Base-by-base conservation (phyloP, 495 filamentous ascomycete species). In the Daldinia childiae region DNA sequence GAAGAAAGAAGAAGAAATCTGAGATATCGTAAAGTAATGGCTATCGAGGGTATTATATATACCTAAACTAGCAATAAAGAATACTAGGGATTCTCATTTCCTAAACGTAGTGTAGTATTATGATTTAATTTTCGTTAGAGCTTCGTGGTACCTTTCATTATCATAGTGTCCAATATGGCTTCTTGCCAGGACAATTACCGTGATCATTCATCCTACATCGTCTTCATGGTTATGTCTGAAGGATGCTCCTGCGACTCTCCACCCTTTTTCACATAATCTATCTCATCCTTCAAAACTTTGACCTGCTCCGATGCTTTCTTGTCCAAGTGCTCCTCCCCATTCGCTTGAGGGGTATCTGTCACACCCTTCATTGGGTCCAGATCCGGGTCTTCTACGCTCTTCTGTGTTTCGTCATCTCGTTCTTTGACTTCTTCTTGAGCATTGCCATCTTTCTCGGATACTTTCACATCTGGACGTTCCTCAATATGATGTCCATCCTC, bases 341-440 rank as follows among this genome's bases (percentile, higher is more conserved):
- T 43, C 24, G 24, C 41, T 8, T 6, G 32, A 24, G 45, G 14
- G 24, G 21, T 58, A 2, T 17, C 32, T 14, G 51, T 36, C n/a
- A 66, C 30, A 4, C 62, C 62, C 26, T 56, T 3, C 51, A 57
- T 66, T 4, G 27, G 15, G 5, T 51, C 58, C 4, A 19, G 8
- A 12, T 51, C 24, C 15, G n/a, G 29, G 2, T 24, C 34, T 8
- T 9, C 45, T 29, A 5, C 8, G 8, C 54, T 26, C 5, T 58
- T 32, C 5, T 50, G 39, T 15, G 26, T 14, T 12, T n/a, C 12
- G 24, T 12, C 26, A 30, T 54, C 26, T 30, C 6, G 24, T 8
- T 7, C 6, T 7, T 4, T 12, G 8, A 12, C 8, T 54, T 54
- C 14, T 27, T 52, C 50, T 21, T n/a, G 21, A 9, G 50, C 24